Percentiles rank a stretch among this genome's conserved stretches.
phyloP scores from a whole-genome alignment of 805 yeast species.

The Hyphopichia homilentoma region DNA sequence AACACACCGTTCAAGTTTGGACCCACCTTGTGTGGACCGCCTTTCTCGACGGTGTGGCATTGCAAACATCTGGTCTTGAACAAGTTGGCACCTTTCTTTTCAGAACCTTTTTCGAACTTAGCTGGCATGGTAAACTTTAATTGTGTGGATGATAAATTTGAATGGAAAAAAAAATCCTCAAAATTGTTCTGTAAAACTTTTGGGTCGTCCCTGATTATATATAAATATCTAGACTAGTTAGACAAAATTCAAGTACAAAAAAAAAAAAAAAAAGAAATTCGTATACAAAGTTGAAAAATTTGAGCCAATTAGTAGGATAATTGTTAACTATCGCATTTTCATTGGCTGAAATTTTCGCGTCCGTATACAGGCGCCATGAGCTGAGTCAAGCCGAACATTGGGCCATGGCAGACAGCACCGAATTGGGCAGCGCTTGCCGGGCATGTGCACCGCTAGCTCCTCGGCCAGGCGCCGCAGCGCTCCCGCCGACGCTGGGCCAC shows the following conservation, averaged over 20 bases:
- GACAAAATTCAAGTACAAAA: not conserved
- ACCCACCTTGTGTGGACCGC: slow-evolving; percentile 98
- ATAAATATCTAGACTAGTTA: no score
- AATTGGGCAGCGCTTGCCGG: no score
- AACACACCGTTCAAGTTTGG: slow-evolving; percentile 96
- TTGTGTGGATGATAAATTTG: slow-evolving; percentile 3
- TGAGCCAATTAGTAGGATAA: slow-evolving; percentile 1
- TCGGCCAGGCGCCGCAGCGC: no score
- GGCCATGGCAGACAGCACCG: no score
- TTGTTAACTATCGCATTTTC: slow-evolving; percentile 2
- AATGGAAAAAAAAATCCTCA: no score
- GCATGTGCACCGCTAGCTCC: no score
- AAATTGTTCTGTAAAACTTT: no score
- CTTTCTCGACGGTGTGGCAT: slow-evolving; percentile 95
- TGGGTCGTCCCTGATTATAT: no score
- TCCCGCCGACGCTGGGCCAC: no score
- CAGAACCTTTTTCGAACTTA: slow-evolving; percentile 40
- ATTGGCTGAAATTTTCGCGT: slow-evolving; percentile 3
- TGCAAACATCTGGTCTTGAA: slow-evolving; percentile 99
- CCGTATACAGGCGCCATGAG: no score
- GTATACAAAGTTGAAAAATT: not conserved
- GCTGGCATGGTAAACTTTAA: slow-evolving; percentile 36
- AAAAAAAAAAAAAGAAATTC: slow-evolving; percentile 1
- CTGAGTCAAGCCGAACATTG: no score
- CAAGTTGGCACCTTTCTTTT: slow-evolving; percentile 89